A percentile compares a stretch with the other conserved stretches of the same genome.
These are phyloP conservation scores for Calonectria pteridis DNA, from an alignment of 2,329 filamentous ascomycete species.

Conservation along the genomic window DNA sequence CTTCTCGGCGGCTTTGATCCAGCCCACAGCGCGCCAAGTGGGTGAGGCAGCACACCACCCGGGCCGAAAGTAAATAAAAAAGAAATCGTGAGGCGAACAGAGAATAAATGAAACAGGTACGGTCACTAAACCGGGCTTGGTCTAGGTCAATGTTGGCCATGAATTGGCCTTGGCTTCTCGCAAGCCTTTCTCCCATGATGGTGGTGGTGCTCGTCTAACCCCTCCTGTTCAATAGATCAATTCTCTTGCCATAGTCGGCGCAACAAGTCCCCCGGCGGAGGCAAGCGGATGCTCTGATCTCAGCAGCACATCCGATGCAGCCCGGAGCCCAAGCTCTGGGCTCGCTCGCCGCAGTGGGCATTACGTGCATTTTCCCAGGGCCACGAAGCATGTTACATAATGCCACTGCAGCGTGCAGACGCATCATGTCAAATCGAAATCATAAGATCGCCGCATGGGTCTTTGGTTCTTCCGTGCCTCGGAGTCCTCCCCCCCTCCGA, in stretches of 20 bases:
- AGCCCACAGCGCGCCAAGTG: background rate
- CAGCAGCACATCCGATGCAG: background rate
- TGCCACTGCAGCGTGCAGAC: background rate
- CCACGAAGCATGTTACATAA: background rate
- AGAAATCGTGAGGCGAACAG: background rate
- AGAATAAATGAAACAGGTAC: background rate
- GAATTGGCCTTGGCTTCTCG: background rate
- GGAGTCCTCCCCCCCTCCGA: conserved; percentile 14
- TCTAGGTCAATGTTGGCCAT: background rate
- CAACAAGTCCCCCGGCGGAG: background rate
- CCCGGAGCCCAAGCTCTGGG: background rate
- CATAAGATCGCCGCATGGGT: conserved; percentile 21
- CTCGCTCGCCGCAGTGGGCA: background rate
- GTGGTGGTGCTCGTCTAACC: background rate
- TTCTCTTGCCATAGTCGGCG: background rate
- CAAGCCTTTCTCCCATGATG: background rate
- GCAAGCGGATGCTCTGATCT: background rate
- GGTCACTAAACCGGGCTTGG: background rate
- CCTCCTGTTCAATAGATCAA: background rate
- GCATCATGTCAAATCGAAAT: conserved; percentile 12
- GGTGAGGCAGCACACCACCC: background rate
- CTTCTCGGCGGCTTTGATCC: background rate
- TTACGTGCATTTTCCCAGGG: background rate
- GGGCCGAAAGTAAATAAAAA: background rate
- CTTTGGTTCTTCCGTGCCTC: conserved; percentile 19